A percentile compares a stretch with the other conserved stretches of the same genome.
phyloP scores from a whole-genome alignment of 345 rosid species.

The Pugionium cornutum region DNA sequence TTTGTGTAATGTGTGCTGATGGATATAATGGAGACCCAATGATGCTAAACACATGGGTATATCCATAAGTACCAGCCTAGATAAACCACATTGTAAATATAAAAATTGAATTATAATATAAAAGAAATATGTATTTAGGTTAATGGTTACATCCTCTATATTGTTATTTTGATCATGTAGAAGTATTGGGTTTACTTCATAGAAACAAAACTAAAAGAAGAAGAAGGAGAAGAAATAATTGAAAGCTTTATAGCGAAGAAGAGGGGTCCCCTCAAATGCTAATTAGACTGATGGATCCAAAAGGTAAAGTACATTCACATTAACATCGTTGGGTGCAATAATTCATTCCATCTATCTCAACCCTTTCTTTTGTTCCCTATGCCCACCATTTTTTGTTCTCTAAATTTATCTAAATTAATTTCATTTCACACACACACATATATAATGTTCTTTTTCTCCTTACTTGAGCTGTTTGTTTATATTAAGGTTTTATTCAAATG shows the following conservation, averaged over 20 bases:
- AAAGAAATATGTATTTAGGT: too few species aligned
- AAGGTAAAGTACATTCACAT: slow-evolving; percentile 58
- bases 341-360: slow-evolving; percentile 68
- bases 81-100: slow-evolving; percentile 24
- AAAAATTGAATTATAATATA: not conserved
- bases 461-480: slow-evolving; percentile 13
- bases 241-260: slow-evolving; percentile 38
- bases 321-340: slow-evolving; percentile 61
- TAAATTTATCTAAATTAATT: too few species aligned
- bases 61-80: slow-evolving; percentile 44
- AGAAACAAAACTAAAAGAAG: not conserved
- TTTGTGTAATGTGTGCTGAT: slow-evolving; percentile 30
- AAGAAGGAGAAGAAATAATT: slow-evolving; percentile 32
- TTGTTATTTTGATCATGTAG: too few species aligned
- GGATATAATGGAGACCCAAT: slow-evolving; percentile 37
- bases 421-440: too few species aligned
- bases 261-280: slow-evolving; percentile 50
- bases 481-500: slow-evolving; percentile 28
- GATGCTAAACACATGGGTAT: slow-evolving; percentile 40
- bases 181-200: too few species aligned
- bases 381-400: not conserved
- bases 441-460: not conserved
- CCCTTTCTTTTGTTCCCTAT: slow-evolving; percentile 44
- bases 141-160: too few species aligned
- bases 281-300: slow-evolving; percentile 58